phyloP scores from a whole-genome alignment of 2,329 filamentous ascomycete genomes.

The Penicillium capsulatum region DNA sequence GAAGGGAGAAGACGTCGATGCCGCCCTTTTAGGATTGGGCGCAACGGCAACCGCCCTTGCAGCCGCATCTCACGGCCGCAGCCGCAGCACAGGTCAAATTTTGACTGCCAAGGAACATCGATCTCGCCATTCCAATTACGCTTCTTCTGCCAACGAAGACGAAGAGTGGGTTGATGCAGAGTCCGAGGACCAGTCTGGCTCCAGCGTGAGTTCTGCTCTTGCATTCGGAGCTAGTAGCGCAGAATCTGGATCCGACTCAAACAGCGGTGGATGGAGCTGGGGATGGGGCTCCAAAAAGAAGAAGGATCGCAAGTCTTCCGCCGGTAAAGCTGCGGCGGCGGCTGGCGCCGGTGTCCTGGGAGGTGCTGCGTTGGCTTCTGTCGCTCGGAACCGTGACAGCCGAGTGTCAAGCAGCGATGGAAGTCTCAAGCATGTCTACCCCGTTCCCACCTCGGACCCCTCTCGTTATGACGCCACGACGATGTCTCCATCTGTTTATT shows the following conservation, averaged over 20 bases:
- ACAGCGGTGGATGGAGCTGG: slow-evolving; percentile 57
- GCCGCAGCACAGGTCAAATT: slow-evolving; percentile 34
- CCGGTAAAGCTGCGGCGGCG: slow-evolving; percentile 33
- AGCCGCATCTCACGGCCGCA: slow-evolving; percentile 33
- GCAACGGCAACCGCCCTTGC: slow-evolving; percentile 47
- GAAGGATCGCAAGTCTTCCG: slow-evolving; percentile 30
- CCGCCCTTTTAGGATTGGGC: slow-evolving; percentile 47
- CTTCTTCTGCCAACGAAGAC: slow-evolving; percentile 35
- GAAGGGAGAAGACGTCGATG: slow-evolving; percentile 38
- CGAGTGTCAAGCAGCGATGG: slow-evolving; percentile 39
- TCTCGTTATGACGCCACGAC: slow-evolving; percentile 55
- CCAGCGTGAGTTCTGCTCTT: slow-evolving; percentile 54
- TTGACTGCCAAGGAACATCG: slow-evolving; percentile 30
- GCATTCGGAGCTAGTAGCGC: slow-evolving; percentile 57
- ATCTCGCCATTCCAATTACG: slow-evolving; percentile 25
- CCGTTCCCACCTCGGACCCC: slow-evolving; percentile 64
- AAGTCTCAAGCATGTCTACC: slow-evolving; percentile 58
- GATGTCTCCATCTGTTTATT: slow-evolving; percentile 23
- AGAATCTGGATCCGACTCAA: slow-evolving; percentile 56
- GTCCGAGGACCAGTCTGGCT: slow-evolving; percentile 51
- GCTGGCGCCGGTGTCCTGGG: slow-evolving; percentile 44
- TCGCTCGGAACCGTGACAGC: slow-evolving; percentile 30
- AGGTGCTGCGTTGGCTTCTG: slow-evolving; percentile 40
- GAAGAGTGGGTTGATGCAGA: slow-evolving; percentile 59
- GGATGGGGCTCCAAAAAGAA: slow-evolving; percentile 53